Base-by-base conservation (phyloP, 495 filamentous ascomycete species). In the Tuber indicum region DNA sequence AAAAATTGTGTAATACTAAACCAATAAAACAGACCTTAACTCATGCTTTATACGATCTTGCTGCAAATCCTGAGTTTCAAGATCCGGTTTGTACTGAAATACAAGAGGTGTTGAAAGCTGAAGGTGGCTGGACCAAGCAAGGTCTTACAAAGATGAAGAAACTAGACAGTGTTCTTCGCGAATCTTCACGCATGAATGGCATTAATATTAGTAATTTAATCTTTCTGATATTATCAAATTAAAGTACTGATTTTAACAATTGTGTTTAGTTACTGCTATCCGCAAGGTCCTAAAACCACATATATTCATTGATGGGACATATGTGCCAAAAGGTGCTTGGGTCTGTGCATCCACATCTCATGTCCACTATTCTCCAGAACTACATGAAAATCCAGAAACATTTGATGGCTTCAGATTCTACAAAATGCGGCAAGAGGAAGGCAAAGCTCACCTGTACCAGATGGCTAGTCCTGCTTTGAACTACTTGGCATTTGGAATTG, bases 21-120 rank as follows among this genome's bases (percentile, higher is more conserved):
- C 5, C 23, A 49, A 6, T 23, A 0, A 23, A 49, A 23, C 5
- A 49, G 47, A 76, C 80, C 12, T 79, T 85, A 42, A 78, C 81
- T 14, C 84, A 86, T 72, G 66, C 82, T 1, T 47, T 87, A 12
- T 87, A 84, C 75, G 87, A 89, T 78, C 81, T 90, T 9, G 87
- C 86, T 1, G 84, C 85, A n/a, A 80, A 87, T 69, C 87, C 87
- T 0, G 82, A 87, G 26, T 85, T 85, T 75, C 76, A 88, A n/a
- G 71, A 84, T 3, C 84, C 84, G 7, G 84, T 92, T 0, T 84
- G 87, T 7, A 84, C 87, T 23, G 90, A 91, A 79, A 84, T 90
- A 41, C 71, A 79, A 1, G 78, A 84, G 16, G 84, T 85, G 0
- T 75, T 87, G 4, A 78, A 76, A n/a, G 82, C 84, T 39, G 82